Conservation (phyloP, 176 grass and related monocot genomes). For the Metroxylon sagu region DNA sequence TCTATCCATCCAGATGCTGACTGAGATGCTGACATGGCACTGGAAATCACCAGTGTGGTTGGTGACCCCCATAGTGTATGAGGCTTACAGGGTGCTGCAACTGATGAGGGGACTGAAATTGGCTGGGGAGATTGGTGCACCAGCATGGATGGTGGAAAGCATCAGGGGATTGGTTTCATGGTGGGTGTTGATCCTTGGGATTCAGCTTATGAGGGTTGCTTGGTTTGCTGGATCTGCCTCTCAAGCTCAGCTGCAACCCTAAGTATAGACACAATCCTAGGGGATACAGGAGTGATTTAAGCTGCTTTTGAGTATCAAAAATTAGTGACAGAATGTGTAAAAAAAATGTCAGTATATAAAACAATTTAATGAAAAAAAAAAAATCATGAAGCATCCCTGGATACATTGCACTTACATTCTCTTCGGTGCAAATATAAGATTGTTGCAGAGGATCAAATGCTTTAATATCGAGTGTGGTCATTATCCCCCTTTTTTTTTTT, state of each 20-base stretch:
- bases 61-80: conserved; percentile 77
- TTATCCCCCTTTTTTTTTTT: too few species aligned
- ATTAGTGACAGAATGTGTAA: too few species aligned
- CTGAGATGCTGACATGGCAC: conserved; percentile 83
- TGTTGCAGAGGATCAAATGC: too few species aligned
- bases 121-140: conserved; percentile 54
- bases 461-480: too few species aligned
- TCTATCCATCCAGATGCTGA: conserved; percentile 67
- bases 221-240: conserved; percentile 66
- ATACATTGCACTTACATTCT: too few species aligned
- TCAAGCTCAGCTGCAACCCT: conserved; percentile 2
- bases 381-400: too few species aligned
- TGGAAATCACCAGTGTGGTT: conserved; percentile 91
- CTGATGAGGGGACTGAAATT: conserved; percentile 84
- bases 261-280: too few species aligned
- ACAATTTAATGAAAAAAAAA: too few species aligned
- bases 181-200: conserved; percentile 87
- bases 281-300: too few species aligned
- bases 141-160: conserved; percentile 73
- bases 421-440: too few species aligned
- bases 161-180: conserved; percentile 73
- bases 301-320: too few species aligned
- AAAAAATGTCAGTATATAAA: too few species aligned
- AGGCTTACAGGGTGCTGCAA: conserved; percentile 78
- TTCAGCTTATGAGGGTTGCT: conserved; percentile 84